Evolutionary conservation across 805 yeast genomes (phyloP).

Genomic region (Teunomyces stri): DNA sequence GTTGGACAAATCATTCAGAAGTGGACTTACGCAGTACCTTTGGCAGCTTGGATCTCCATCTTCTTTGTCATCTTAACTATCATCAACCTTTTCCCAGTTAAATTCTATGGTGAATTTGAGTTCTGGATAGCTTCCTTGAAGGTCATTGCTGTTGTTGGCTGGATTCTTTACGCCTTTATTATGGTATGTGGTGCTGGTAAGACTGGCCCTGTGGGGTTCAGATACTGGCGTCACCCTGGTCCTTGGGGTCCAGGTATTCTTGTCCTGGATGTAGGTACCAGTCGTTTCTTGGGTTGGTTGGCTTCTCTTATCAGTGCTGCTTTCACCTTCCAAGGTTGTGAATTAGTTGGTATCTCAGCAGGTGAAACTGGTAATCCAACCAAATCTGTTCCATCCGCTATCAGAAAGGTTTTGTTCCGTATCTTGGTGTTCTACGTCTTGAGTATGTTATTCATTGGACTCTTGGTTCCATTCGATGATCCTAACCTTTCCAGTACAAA

Average conservation of each 20-base stretch:
- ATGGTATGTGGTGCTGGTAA: conserved; percentile 76
- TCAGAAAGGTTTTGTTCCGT: conserved; percentile 65
- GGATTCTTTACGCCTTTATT: conserved; percentile 60
- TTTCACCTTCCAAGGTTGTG: conserved; percentile 82
- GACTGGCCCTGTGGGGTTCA: conserved; percentile 71
- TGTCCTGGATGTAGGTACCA: conserved; percentile 48
- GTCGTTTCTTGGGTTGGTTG: conserved; percentile 66
- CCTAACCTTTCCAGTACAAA: conserved; percentile 42
- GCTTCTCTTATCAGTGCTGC: conserved; percentile 69
- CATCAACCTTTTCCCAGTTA: conserved; percentile 65
- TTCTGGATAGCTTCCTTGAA: conserved; percentile 71
- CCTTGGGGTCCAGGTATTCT: conserved; percentile 68
- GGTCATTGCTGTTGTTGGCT: conserved; percentile 69
- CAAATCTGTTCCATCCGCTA: conserved; percentile 69
- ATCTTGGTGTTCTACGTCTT: conserved; percentile 63
- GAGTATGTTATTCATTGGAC: conserved; percentile 65
- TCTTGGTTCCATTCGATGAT: conserved; percentile 69
- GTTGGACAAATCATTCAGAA: conserved; percentile 62
- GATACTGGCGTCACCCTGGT: conserved; percentile 80
- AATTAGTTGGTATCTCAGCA: conserved; percentile 70
- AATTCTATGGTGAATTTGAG: conserved; percentile 70
- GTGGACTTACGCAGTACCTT: conserved; percentile 70
- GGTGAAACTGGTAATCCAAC: conserved; percentile 73
- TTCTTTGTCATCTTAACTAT: conserved; percentile 56
- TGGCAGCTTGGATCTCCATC: conserved; percentile 69